Evolutionary conservation across 2,329 filamentous ascomycete species (phyloP).

Genomic region (Aureobasidium sp.): DNA sequence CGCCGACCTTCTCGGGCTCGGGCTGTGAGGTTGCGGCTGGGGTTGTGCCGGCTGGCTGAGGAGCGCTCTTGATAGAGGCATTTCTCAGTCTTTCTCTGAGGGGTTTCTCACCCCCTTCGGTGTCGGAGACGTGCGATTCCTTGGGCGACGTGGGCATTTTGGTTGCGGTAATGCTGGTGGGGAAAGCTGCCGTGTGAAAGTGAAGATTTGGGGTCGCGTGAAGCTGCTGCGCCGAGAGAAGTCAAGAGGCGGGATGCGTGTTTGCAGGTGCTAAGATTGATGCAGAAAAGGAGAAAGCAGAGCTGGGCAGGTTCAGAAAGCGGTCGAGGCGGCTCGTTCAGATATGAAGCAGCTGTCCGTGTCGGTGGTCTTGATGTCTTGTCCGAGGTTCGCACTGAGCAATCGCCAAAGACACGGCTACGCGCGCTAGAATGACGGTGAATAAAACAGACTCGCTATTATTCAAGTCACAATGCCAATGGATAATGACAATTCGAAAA

Average conservation of each 20-base stretch:
- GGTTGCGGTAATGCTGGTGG: not conserved
- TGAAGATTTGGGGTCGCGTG: not conserved
- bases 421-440: not conserved
- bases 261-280: not conserved
- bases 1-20: constrained; percentile 19
- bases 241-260: not conserved
- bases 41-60: not conserved
- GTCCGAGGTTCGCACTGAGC: not conserved
- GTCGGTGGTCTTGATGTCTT: constrained; percentile 8
- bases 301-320: constrained; percentile 1
- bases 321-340: constrained; percentile 7
- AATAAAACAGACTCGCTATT: not conserved
- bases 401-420: not conserved
- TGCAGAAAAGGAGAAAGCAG: not conserved
- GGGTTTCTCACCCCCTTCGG: constrained; percentile 47
- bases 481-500: not conserved
- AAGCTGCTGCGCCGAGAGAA: not conserved
- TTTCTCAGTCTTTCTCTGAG: constrained; percentile 56
- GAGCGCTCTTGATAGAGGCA: constrained; percentile 44
- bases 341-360: not conserved
- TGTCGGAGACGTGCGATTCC: constrained; percentile 29
- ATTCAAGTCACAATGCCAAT: not conserved
- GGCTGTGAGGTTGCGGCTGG: not conserved
- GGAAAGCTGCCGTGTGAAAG: not conserved
- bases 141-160: constrained; percentile 24